Evolutionary conservation across 441 rosid species (phyloP).

Genomic region (Heliophila coronopifolia): DNA sequence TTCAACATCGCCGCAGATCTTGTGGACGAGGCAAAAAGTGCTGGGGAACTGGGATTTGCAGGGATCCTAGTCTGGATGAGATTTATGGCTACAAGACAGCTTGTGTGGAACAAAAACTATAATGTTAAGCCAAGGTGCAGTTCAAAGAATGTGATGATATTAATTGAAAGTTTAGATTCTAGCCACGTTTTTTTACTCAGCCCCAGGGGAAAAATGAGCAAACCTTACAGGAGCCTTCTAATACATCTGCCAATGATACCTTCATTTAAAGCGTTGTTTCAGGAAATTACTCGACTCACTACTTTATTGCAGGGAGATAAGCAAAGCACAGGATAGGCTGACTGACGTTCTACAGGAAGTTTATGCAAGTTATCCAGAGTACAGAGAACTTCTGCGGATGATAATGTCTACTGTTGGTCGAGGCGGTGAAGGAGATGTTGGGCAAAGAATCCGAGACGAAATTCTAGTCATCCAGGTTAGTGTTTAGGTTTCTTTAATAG

Average conservation of each 20-base stretch:
- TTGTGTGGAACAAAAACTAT: constrained; percentile 97
- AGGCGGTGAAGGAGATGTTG: constrained; percentile 99
- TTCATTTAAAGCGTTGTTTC: neutral
- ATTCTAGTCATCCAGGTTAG: constrained; percentile 92
- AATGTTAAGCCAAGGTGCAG: constrained; percentile 96
- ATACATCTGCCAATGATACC: constrained; percentile 2
- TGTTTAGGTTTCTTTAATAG: constrained; percentile 20
- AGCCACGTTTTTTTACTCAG: constrained; percentile 3
- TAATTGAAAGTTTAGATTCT: constrained; percentile 6
- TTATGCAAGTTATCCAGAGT: constrained; percentile 51
- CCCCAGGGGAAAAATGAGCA: constrained; percentile 3
- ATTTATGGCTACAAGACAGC: constrained; percentile 98
- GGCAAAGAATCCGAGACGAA: constrained; percentile 97
- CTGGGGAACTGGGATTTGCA: constrained; percentile 78
- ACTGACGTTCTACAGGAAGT: constrained; percentile 66
- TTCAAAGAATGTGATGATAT: constrained; percentile 17
- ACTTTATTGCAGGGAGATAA: constrained; percentile 72
- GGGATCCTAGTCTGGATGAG: constrained; percentile 99
- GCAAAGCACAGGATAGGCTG: constrained; percentile 94
- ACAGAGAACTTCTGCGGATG: constrained; percentile 76
- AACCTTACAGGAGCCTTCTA: constrained; percentile 1
- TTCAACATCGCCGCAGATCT: constrained; percentile 96
- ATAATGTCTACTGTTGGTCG: constrained; percentile 95
- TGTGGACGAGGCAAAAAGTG: constrained; percentile 62
- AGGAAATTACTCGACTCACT: constrained; percentile 1